Evolutionary conservation across 768 basidiomycete genomes (phyloP).

Genomic region (Hygrophoropsis aurantiaca): DNA sequence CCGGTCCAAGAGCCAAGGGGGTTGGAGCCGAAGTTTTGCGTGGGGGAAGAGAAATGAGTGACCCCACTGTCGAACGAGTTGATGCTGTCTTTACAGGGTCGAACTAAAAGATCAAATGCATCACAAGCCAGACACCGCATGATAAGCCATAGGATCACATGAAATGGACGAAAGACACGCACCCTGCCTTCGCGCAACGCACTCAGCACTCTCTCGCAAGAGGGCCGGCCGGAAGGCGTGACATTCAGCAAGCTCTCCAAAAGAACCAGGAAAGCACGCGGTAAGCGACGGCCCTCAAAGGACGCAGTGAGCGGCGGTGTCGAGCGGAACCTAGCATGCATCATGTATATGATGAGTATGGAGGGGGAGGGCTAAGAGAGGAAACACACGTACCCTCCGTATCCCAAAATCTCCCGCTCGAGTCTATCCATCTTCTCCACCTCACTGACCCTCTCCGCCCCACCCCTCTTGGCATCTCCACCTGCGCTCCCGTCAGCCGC

Average conservation of each 20-base stretch:
- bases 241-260: conserved; percentile 72
- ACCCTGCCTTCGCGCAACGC: conserved; percentile 76
- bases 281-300: conserved; percentile 73
- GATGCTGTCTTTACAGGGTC: conserved; percentile 16
- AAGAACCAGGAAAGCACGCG: conserved; percentile 67
- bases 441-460: conserved; percentile 39
- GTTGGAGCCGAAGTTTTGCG: conserved; percentile 12
- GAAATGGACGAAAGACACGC: conserved; percentile 21
- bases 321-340: conserved; percentile 47
- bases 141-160: background rate
- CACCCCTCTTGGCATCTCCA: conserved; percentile 37
- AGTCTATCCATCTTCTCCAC: conserved; percentile 66
- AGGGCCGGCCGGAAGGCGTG: conserved; percentile 59
- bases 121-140: background rate
- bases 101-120: conserved; percentile 21
- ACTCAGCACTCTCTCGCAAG: conserved; percentile 66
- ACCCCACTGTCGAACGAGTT: conserved; percentile 12
- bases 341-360: conserved; percentile 3
- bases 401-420: conserved; percentile 70
- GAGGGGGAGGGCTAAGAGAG: conserved; percentile 1
- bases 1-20: background rate
- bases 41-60: conserved; percentile 21
- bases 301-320: conserved; percentile 47
- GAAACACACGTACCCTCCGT: conserved; percentile 59
- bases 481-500: no score